Percentiles rank a stretch among this genome's conserved stretches.
Evolutionary conservation across 441 rosid genomes (phyloP).

Genomic region (Corymbia citriodora): DNA sequence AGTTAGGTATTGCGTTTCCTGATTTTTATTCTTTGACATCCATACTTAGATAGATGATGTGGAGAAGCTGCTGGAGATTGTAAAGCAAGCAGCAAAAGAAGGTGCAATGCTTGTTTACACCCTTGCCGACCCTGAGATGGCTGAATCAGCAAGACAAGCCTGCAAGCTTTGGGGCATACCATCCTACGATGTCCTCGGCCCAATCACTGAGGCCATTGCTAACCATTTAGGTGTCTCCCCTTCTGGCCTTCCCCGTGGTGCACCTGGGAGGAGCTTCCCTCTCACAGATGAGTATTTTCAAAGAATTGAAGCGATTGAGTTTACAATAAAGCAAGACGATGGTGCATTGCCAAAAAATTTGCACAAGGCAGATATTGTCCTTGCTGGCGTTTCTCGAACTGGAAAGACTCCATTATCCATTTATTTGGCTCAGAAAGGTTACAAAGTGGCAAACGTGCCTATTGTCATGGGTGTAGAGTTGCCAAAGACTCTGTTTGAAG

Average conservation of each 20-base stretch:
- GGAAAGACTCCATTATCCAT: conserved; percentile 84
- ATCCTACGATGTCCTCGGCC: conserved; percentile 69
- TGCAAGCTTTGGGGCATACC: conserved; percentile 66
- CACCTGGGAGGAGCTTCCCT: conserved; percentile 38
- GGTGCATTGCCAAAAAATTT: conserved; percentile 74
- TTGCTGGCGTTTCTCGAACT: conserved; percentile 79
- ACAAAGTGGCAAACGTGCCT: conserved; percentile 85
- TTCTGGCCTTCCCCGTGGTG: conserved; percentile 89
- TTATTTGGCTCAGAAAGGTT: conserved; percentile 80
- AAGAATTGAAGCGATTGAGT: conserved; percentile 71
- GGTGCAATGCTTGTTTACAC: conserved; percentile 71
- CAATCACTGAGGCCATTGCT: conserved; percentile 74
- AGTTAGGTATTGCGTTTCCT: not conserved
- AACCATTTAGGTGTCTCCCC: conserved; percentile 76
- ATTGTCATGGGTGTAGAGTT: conserved; percentile 61
- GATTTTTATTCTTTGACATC: not conserved
- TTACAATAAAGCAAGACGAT: conserved; percentile 88
- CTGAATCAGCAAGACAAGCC: conserved; percentile 61
- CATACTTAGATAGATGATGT: conserved; percentile 57
- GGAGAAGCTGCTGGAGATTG: conserved; percentile 58
- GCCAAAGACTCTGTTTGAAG: conserved; percentile 62
- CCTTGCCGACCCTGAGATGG: conserved; percentile 73
- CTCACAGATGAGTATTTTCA: conserved; percentile 67
- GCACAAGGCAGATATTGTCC: conserved; percentile 62
- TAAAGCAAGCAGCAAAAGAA: conserved; percentile 84